A percentile compares a stretch with the other conserved stretches of the same genome.
Conservation (phyloP, 495 filamentous ascomycete species). For the Aspergillus asperescens region DNA sequence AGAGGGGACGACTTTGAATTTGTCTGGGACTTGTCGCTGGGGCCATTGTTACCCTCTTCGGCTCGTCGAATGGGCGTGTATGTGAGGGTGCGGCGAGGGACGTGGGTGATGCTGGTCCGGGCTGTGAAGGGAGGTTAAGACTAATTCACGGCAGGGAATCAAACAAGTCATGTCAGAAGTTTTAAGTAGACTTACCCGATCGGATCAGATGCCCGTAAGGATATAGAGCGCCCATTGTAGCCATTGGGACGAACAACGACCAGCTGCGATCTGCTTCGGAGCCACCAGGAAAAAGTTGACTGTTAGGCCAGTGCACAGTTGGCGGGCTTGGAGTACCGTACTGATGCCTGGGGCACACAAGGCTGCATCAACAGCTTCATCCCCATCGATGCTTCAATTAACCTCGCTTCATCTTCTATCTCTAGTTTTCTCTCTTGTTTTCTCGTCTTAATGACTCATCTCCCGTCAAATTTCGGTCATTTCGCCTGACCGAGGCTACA, state of each 20-base stretch:
- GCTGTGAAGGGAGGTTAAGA: slow-evolving; percentile 18
- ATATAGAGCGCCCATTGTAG: slow-evolving; percentile 37
- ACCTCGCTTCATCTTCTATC: background rate
- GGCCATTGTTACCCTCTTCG: slow-evolving; percentile 23
- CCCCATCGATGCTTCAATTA: background rate
- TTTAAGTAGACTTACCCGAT: slow-evolving; percentile 22
- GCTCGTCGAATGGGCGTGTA: slow-evolving; percentile 31
- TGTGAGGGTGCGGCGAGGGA: slow-evolving; percentile 40
- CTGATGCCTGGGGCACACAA: background rate
- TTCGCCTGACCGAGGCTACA: no score
- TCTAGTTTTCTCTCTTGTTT: background rate
- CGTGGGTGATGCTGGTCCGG: slow-evolving; percentile 34
- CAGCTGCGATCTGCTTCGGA: slow-evolving; percentile 3
- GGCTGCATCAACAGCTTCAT: background rate
- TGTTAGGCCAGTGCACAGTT: background rate
- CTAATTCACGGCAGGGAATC: background rate
- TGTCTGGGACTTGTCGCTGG: slow-evolving; percentile 14
- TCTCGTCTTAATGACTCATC: no score
- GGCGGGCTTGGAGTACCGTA: background rate
- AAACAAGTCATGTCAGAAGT: background rate
- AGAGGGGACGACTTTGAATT: slow-evolving; percentile 21
- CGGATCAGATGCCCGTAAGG: slow-evolving; percentile 40
- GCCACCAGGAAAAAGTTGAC: slow-evolving; percentile 14
- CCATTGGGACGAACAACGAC: slow-evolving; percentile 23
- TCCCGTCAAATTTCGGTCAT: no score